phyloP scores from a whole-genome alignment of 345 rosid species.

The Populus simonii region DNA sequence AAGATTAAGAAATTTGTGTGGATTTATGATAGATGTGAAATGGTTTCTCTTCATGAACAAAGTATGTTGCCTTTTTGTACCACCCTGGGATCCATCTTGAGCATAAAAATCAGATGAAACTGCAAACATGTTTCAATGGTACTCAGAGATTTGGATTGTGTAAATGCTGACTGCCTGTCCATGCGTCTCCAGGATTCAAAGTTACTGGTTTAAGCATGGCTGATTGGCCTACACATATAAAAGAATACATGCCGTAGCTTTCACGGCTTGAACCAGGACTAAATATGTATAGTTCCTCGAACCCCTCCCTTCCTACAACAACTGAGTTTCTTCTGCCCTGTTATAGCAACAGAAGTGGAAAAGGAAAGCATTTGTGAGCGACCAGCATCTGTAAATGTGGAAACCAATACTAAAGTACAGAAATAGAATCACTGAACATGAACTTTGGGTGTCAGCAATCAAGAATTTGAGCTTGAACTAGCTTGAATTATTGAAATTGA shows the following conservation, averaged over 20 bases:
- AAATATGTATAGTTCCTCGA: constrained; percentile 66
- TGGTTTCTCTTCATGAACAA: background rate
- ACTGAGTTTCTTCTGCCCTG: constrained; percentile 92
- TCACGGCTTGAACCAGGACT: constrained; percentile 82
- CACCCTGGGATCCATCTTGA: background rate
- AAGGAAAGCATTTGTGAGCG: background rate
- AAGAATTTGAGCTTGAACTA: background rate
- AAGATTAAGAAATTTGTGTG: too few species aligned
- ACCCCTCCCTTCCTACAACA: constrained; percentile 59
- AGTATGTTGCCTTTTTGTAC: too few species aligned
- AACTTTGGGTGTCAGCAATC: too few species aligned
- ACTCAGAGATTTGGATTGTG: constrained; percentile 66
- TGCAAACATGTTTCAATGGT: background rate
- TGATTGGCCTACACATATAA: constrained; percentile 61
- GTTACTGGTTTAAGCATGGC: constrained; percentile 59
- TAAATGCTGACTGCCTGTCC: constrained; percentile 66
- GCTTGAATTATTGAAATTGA: background rate
- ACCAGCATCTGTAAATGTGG: background rate
- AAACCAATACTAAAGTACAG: background rate
- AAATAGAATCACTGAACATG: too few species aligned
- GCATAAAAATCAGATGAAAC: background rate
- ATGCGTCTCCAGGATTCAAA: constrained; percentile 55
- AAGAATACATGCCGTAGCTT: constrained; percentile 65
- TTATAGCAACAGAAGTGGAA: background rate
- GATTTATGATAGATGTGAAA: too few species aligned